These are phyloP conservation scores for Phaeodactylum tricornutum DNA, from an alignment of 108 stramenopile species.

Conservation along the genomic window DNA sequence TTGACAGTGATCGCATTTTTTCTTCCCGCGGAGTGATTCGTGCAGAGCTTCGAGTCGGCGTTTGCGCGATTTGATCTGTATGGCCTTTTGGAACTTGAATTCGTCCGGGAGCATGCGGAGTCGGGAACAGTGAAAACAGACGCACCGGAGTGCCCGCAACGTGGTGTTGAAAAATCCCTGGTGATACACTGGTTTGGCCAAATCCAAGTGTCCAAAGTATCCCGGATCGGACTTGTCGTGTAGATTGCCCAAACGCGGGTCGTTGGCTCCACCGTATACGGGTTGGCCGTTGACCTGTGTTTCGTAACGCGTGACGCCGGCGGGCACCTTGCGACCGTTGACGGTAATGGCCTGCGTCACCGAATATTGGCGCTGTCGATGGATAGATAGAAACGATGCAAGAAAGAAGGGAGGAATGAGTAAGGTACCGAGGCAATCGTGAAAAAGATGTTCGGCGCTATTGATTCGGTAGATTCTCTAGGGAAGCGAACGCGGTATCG, in stretches of 20 bases:
- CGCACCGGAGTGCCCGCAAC: slow-evolving; percentile 86
- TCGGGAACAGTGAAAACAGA: slow-evolving; percentile 90
- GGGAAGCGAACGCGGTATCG: no score
- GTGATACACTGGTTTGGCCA: slow-evolving; percentile 95
- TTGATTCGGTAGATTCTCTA: no score
- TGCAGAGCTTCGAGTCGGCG: slow-evolving; percentile 79
- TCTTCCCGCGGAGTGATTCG: slow-evolving; percentile 69
- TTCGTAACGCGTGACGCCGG: slow-evolving; percentile 87
- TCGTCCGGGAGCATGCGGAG: slow-evolving; percentile 73
- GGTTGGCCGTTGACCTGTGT: slow-evolving; percentile 88
- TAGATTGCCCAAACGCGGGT: slow-evolving; percentile 91
- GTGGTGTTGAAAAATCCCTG: slow-evolving; percentile 88
- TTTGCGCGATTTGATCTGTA: slow-evolving; percentile 45
- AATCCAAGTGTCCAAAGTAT: slow-evolving; percentile 97
- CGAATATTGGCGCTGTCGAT: slow-evolving; percentile 65
- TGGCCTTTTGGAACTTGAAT: slow-evolving; percentile 67
- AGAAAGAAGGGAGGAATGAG: no score
- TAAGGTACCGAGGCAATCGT: no score
- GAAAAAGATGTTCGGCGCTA: no score
- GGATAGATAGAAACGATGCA: no score
- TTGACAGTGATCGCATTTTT: slow-evolving; percentile 87
- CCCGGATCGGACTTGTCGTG: slow-evolving; percentile 93
- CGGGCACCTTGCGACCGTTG: slow-evolving; percentile 83
- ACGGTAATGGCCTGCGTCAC: slow-evolving; percentile 91
- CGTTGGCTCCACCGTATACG: slow-evolving; percentile 94